Evolutionary conservation across 108 stramenopile genomes (phyloP).

Genomic region (Asterionellopsis glacialis): DNA sequence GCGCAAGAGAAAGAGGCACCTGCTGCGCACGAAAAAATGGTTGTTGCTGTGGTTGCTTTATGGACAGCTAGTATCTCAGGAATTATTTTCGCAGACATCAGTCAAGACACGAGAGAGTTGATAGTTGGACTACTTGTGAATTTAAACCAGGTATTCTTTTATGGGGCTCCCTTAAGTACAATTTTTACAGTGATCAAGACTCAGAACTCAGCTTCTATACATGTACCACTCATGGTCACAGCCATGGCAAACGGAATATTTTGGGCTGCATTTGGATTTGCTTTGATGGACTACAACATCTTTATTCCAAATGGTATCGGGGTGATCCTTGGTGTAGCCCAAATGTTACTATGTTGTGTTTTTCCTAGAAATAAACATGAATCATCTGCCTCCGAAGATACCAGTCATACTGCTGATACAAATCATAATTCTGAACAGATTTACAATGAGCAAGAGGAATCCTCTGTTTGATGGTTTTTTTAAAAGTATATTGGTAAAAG

Average conservation of each 20-base stretch:
- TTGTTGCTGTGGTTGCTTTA: slow-evolving; percentile 36
- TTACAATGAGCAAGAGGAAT: no score
- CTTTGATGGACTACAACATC: slow-evolving; percentile 63
- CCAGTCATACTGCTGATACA: no score
- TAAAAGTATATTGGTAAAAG: no score
- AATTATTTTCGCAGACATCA: slow-evolving; percentile 25
- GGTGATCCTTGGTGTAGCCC: slow-evolving; percentile 47
- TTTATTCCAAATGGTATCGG: slow-evolving; percentile 73
- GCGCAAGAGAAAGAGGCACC: slow-evolving; percentile 52
- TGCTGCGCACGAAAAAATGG: slow-evolving; percentile 56
- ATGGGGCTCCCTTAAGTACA: slow-evolving; percentile 75
- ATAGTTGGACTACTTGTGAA: slow-evolving; percentile 65
- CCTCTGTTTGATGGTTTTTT: no score
- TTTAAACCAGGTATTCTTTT: slow-evolving; percentile 74
- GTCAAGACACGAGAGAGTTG: slow-evolving; percentile 22
- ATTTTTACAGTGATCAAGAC: slow-evolving; percentile 50
- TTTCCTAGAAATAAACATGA: slow-evolving; percentile 14
- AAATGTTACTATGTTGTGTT: slow-evolving; percentile 35
- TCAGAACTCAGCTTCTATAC: slow-evolving; percentile 50
- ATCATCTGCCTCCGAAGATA: no score
- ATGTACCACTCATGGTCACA: slow-evolving; percentile 68
- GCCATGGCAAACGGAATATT: slow-evolving; percentile 65
- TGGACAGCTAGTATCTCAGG: slow-evolving; percentile 46
- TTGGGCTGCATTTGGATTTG: slow-evolving; percentile 69
- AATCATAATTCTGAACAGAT: no score